Conservation (phyloP, 768 basidiomycete genomes). For the Auriscalpium orientale region DNA sequence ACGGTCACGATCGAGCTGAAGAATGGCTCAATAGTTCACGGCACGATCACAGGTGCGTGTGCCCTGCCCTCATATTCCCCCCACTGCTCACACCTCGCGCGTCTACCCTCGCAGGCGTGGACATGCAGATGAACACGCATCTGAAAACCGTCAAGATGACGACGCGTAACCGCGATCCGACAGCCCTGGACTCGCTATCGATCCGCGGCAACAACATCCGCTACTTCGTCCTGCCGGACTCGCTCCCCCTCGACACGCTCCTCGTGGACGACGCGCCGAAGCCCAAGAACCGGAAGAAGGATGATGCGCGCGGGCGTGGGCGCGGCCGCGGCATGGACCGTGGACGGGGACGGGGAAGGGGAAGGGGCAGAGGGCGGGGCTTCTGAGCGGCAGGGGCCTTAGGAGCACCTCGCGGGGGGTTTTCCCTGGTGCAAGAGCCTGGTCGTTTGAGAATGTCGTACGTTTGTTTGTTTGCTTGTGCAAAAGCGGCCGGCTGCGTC, state of each 20-base stretch:
- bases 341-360: constrained; percentile 49
- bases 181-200: constrained; percentile 81
- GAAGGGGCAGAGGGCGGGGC: constrained; percentile 41
- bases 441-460: neutral
- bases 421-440: neutral
- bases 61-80: neutral
- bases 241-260: constrained; percentile 90
- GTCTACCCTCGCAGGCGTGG: constrained; percentile 61
- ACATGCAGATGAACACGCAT: constrained; percentile 99
- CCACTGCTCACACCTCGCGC: constrained; percentile 4
- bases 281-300: constrained; percentile 90
- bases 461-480: constrained; percentile 2
- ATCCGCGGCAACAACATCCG: constrained; percentile 96
- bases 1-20: constrained; percentile 97
- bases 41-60: constrained; percentile 85
- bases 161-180: constrained; percentile 81
- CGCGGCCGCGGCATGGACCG: constrained; percentile 44
- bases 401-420: neutral
- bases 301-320: constrained; percentile 58
- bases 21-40: constrained; percentile 91
- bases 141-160: constrained; percentile 97
- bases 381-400: constrained; percentile 2
- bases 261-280: constrained; percentile 97
- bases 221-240: constrained; percentile 96
- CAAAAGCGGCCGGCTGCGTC: neutral